These are phyloP conservation scores for Magnusiomyces starmeri DNA, from an alignment of 1,139 yeast species.

Conservation along the genomic window DNA sequence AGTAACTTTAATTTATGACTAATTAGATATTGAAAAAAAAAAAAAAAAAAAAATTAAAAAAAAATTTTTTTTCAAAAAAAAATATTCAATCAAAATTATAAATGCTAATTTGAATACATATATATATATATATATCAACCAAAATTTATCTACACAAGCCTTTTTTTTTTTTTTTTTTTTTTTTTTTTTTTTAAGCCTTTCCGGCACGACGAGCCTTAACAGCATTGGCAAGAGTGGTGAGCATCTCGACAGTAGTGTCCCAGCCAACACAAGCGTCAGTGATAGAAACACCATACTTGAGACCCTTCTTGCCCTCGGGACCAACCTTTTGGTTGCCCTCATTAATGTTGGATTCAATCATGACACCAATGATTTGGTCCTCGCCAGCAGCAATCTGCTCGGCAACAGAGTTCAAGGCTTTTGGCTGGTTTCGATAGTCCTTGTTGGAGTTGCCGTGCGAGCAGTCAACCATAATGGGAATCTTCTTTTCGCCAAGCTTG, in stretches of 20 bases:
- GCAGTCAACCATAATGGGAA: slow-evolving; percentile 82
- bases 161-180: not conserved
- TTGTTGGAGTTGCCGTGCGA: slow-evolving; percentile 95
- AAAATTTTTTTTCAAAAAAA: not conserved
- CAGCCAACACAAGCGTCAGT: slow-evolving; percentile 96
- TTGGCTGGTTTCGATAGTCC: slow-evolving; percentile 92
- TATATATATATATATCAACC: not conserved
- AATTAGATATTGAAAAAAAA: not conserved
- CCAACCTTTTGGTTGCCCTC: slow-evolving; percentile 83
- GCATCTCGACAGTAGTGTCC: slow-evolving; percentile 71
- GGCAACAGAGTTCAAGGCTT: slow-evolving; percentile 70
- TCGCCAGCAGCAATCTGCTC: slow-evolving; percentile 81
- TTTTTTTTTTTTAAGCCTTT: slow-evolving; percentile 5
- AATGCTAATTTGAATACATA: not conserved
- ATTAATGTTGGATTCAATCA: slow-evolving; percentile 90
- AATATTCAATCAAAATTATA: not conserved
- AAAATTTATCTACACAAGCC: not conserved
- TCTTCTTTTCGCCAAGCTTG: slow-evolving; percentile 34
- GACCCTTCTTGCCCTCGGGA: slow-evolving; percentile 59
- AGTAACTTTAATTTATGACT: not conserved
- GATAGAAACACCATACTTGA: slow-evolving; percentile 87
- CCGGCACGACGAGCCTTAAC: slow-evolving; percentile 61
- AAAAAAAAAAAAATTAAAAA: not conserved
- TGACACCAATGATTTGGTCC: slow-evolving; percentile 74
- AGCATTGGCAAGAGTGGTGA: slow-evolving; percentile 66